Conservation (phyloP, 2,329 filamentous ascomycete genomes). For the Xylariaceae sp. region DNA sequence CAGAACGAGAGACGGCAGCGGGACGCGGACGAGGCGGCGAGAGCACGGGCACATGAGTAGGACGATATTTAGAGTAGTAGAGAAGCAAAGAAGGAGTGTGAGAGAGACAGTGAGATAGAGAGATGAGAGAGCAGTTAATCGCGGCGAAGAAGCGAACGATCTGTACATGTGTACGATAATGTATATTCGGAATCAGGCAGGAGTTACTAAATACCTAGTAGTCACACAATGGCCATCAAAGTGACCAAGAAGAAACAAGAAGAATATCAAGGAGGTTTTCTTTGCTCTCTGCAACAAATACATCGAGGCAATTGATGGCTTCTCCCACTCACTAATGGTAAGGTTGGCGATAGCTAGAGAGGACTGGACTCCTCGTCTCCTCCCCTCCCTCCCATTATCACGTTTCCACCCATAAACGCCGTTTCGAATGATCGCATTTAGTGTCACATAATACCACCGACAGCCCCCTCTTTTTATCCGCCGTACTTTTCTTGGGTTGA, state of each 20-base stretch:
- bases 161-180: not conserved
- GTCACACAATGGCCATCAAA: not conserved
- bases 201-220: not conserved
- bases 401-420: constrained; percentile 7
- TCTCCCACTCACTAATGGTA: not conserved
- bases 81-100: no score
- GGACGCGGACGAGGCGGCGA: constrained; percentile 59
- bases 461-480: not conserved
- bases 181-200: not conserved
- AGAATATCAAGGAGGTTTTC: not conserved
- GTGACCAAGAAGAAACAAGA: not conserved
- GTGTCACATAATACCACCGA: not conserved
- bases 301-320: not conserved
- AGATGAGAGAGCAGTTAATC: no score
- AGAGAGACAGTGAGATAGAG: no score
- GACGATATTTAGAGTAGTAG: not conserved
- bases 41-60: constrained; percentile 55
- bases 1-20: constrained; percentile 58
- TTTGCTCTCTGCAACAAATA: not conserved
- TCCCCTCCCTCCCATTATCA: not conserved
- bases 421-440: constrained; percentile 1
- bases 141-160: no score
- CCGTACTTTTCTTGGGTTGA: no score
- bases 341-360: not conserved
- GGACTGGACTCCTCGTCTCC: not conserved